Conservation (phyloP, 1,139 yeast species). For the Pichia sp. region DNA sequence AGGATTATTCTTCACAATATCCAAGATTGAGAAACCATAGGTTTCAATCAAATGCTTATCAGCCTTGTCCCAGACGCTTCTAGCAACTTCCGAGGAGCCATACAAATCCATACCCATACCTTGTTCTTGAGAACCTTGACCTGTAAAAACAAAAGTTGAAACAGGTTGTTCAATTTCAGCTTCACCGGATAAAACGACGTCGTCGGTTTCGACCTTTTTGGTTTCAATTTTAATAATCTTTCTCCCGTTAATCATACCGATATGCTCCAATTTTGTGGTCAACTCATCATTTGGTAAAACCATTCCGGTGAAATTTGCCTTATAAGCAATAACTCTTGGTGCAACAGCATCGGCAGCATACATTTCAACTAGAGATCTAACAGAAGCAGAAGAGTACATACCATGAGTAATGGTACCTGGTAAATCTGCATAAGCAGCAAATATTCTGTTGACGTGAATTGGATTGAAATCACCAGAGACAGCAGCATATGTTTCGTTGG, state of each 20-base stretch:
- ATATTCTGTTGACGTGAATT: constrained; percentile 92
- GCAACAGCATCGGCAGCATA: constrained; percentile 99
- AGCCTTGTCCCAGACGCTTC: constrained; percentile 96
- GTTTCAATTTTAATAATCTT: constrained; percentile 93
- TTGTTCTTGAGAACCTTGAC: constrained; percentile 99
- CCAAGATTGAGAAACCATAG: constrained; percentile 94
- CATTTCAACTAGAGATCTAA: constrained; percentile 90
- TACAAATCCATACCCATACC: constrained; percentile 99
- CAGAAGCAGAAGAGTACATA: constrained; percentile 95
- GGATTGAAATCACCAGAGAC: constrained; percentile 99
- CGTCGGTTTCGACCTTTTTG: constrained; percentile 71
- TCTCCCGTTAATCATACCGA: constrained; percentile 99
- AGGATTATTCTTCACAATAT: constrained; percentile 94
- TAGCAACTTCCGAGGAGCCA: constrained; percentile 85
- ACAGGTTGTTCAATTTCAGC: constrained; percentile 99
- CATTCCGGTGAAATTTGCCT: constrained; percentile 91
- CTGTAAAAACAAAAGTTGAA: constrained; percentile 95
- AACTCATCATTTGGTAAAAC: constrained; percentile 92
- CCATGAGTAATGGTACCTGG: constrained; percentile 99
- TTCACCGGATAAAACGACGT: constrained; percentile 81
- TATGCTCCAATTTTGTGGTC: constrained; percentile 85
- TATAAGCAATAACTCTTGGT: constrained; percentile 91
- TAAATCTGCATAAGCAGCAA: constrained; percentile 85
- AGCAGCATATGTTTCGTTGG: constrained; percentile 93
- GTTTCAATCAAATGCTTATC: constrained; percentile 87